Evolutionary conservation across 2,329 filamentous ascomycete genomes (phyloP).

Genomic region (Amylocarpus encephaloides): DNA sequence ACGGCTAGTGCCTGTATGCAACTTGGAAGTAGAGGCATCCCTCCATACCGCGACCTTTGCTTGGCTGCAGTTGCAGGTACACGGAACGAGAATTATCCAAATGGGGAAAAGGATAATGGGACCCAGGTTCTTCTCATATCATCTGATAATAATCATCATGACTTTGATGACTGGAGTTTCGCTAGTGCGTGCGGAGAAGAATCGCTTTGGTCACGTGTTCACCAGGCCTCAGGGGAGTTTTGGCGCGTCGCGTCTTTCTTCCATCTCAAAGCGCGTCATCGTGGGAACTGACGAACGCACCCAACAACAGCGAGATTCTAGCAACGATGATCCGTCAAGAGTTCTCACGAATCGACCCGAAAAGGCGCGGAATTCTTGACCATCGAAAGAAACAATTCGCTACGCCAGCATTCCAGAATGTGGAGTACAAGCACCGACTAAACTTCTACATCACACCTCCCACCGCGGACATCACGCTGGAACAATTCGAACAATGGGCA

Average conservation of each 20-base stretch:
- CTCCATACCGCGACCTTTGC: background rate
- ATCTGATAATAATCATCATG: background rate
- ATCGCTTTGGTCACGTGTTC: background rate
- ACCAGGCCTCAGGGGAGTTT: background rate
- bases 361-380: constrained; percentile 71
- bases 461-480: constrained; percentile 88
- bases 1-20: too few relatives aligned
- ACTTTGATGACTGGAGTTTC: too few relatives aligned
- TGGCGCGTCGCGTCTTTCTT: constrained; percentile 9
- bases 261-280: background rate
- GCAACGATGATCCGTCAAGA: constrained; percentile 31
- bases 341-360: constrained; percentile 40
- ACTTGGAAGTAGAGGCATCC: too few relatives aligned
- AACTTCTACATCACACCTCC: constrained; percentile 89
- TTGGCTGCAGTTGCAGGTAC: background rate
- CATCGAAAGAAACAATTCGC: constrained; percentile 84
- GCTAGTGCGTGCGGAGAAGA: too few relatives aligned
- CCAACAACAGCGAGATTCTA: background rate
- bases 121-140: constrained; percentile 14
- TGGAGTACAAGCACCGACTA: constrained; percentile 75
- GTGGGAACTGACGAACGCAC: background rate
- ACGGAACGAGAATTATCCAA: constrained; percentile 1
- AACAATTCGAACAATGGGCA: constrained; percentile 98
- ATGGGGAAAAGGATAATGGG: constrained; percentile 6
- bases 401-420: constrained; percentile 66